Conservation (phyloP, 1,284 basidiomycete genomes). For the Ustilago cynodontis region DNA sequence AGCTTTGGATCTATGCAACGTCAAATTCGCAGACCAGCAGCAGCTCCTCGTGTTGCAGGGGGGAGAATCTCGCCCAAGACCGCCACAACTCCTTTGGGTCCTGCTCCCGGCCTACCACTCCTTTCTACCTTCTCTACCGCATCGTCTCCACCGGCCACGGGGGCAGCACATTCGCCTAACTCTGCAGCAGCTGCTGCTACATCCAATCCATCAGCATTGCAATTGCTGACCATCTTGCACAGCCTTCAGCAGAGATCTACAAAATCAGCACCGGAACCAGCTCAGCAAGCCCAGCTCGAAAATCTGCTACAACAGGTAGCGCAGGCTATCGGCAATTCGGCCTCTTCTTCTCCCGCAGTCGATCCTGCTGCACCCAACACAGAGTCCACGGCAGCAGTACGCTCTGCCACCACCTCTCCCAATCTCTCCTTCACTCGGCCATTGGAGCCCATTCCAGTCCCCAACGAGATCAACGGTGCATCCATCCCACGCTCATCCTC, state of each 20-base stretch:
- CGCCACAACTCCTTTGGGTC: constrained; percentile 12
- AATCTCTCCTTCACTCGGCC: constrained; percentile 23
- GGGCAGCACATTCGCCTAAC: constrained; percentile 12
- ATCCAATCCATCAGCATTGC: constrained; percentile 38
- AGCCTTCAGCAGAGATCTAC: constrained; percentile 48
- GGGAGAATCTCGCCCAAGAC: constrained; percentile 35
- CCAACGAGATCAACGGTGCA: constrained; percentile 14
- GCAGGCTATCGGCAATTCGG: constrained; percentile 28
- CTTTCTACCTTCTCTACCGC: constrained; percentile 19
- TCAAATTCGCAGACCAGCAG: constrained; percentile 31
- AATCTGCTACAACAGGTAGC: constrained; percentile 45
- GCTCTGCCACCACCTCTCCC: constrained; percentile 17
- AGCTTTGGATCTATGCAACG: constrained; percentile 21
- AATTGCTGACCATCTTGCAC: constrained; percentile 45
- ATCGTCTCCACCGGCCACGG: constrained; percentile 17
- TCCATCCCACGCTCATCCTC: constrained; percentile 11
- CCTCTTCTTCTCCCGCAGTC: constrained; percentile 19
- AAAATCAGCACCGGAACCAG: constrained; percentile 47
- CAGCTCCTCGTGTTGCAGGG: constrained; percentile 13
- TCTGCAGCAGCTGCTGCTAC: constrained; percentile 27
- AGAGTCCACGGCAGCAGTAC: constrained; percentile 7
- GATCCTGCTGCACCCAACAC: constrained; percentile 3
- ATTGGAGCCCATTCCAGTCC: constrained; percentile 26
- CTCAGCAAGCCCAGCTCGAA: constrained; percentile 49
- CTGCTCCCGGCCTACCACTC: constrained; percentile 21